A percentile compares a stretch with the other conserved stretches of the same genome.
phyloP scores from a whole-genome alignment of 306 rosid genomes.

The Cucumis sativus region DNA sequence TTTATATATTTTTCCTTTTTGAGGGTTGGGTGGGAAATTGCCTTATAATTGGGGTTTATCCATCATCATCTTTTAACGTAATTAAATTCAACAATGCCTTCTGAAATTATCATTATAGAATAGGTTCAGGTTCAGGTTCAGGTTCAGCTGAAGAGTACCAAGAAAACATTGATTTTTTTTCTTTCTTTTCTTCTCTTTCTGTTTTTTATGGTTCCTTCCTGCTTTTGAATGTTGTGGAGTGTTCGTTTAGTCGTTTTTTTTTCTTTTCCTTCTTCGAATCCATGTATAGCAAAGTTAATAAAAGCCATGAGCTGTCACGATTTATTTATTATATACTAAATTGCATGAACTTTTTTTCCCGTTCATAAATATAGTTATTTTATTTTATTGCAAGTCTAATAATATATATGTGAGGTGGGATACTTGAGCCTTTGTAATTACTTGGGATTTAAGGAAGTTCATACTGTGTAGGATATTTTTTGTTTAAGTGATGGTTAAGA shows the following conservation, averaged over 20 bases:
- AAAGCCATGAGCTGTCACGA: background rate
- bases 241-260: background rate
- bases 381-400: too few relatives aligned
- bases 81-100: constrained; percentile 27
- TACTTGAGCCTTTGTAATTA: too few relatives aligned
- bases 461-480: background rate
- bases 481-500: background rate
- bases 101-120: background rate
- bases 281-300: background rate
- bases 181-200: background rate
- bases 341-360: background rate
- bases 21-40: constrained; percentile 25
- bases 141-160: background rate
- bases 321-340: background rate
- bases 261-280: background rate
- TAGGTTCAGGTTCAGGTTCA: background rate
- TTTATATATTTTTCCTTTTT: constrained; percentile 5
- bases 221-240: background rate
- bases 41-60: constrained; percentile 18
- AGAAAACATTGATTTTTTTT: background rate
- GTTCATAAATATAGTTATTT: too few relatives aligned
- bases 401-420: too few relatives aligned
- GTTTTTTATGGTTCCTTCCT: background rate
- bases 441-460: too few relatives aligned
- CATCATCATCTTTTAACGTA: constrained; percentile 25